Base-by-base conservation (phyloP, 257 asterid genomes). In the Handroanthus guayacan region DNA sequence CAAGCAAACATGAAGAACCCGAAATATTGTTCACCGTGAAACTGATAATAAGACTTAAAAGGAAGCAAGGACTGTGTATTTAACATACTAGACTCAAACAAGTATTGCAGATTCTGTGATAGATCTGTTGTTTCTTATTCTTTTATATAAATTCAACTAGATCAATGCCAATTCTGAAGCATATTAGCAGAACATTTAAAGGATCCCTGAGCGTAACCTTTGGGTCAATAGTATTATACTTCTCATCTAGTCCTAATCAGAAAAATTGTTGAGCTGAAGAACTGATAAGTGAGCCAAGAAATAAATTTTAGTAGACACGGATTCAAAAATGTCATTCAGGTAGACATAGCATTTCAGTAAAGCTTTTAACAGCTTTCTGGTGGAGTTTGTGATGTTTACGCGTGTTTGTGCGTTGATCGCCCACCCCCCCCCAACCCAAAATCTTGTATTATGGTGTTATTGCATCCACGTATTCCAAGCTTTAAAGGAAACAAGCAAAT, bases 151-250 rank as follows among this genome's bases (percentile, higher is more conserved):
- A 17, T 9, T 68, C 11, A 55, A 60, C 47, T 51, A 17, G 5
- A 38, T 43, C 73, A 57, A 44, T 74, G 36, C 41, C 54, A 62
- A 61, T 63, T 3, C 37, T 43, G 39, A 17, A 78, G 71, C 55
- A 76, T 25, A 56, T 57, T 37, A 65, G 57, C 63, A 61, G 25
- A 18, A 20, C 6, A 20, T 37, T 5, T 61, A 34, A 10, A 60
- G 43, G 57, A 34, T 14, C 63, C 13, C 14, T 12, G 54, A 13
- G 44, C 14, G 14, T 6, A 12, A 9, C 41, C 16, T 41, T 56
- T 66, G 56, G 31, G 20, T 39, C 9, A 52, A 25, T 25, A 16
- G 5, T 57, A 56, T 5, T n/a, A 17, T 7, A 25, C 12, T 14
- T 74, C 51, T 63, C 5, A 25, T 51, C 16, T 37, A 74, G 43